These are phyloP conservation scores for Brassica balearica DNA, from an alignment of 441 rosid genomes.

Conservation along the genomic window DNA sequence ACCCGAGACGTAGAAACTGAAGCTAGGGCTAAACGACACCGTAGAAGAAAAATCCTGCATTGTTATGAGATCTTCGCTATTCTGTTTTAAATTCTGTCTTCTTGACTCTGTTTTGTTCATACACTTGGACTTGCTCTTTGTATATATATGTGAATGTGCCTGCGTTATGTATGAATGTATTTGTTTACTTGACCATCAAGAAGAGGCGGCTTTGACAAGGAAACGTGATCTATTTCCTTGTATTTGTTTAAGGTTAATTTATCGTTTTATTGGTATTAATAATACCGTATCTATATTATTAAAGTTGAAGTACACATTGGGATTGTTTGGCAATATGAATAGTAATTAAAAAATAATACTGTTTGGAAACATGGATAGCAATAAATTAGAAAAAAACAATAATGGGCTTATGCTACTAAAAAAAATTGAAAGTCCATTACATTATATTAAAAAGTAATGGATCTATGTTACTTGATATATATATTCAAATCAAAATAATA, in stretches of 20 bases:
- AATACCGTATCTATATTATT: not conserved
- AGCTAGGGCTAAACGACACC: slow-evolving; percentile 41
- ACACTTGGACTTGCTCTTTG: slow-evolving; percentile 37
- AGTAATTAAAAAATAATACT: too few relatives aligned
- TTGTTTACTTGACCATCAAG: slow-evolving; percentile 41
- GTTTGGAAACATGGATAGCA: too few relatives aligned
- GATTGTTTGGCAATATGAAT: too few relatives aligned
- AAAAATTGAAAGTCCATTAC: too few relatives aligned
- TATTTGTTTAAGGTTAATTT: slow-evolving; percentile 36
- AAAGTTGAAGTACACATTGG: too few relatives aligned
- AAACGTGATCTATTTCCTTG: slow-evolving; percentile 38
- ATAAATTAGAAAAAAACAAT: too few relatives aligned
- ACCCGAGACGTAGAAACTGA: slow-evolving; percentile 40
- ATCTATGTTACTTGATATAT: too few relatives aligned
- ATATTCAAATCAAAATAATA: too few relatives aligned
- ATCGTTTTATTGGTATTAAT: not conserved
- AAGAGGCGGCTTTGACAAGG: slow-evolving; percentile 36
- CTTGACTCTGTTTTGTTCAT: slow-evolving; percentile 22
- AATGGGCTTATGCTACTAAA: too few relatives aligned
- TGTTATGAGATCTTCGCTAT: slow-evolving; percentile 14
- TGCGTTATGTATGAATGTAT: slow-evolving; percentile 27
- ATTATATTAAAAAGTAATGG: too few relatives aligned
- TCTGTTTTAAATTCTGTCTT: not conserved
- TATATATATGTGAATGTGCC: slow-evolving; percentile 11
- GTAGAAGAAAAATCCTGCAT: slow-evolving; percentile 42